phyloP scores from a whole-genome alignment of 2,329 filamentous ascomycete species.

The Lasiodiplodia gonubiensis region DNA sequence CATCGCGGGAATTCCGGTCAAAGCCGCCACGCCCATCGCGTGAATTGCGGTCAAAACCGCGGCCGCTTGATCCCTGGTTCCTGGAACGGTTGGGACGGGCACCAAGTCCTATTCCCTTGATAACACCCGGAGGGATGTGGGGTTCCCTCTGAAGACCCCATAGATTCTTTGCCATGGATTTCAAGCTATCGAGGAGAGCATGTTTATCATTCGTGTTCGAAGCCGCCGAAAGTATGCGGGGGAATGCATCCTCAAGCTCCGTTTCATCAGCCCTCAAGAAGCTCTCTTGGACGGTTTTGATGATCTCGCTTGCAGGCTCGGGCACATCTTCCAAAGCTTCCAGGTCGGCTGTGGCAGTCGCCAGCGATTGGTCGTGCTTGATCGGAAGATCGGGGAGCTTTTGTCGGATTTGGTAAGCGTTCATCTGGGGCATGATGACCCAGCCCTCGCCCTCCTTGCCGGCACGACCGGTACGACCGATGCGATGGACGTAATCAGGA shows the following conservation, averaged over 20 bases:
- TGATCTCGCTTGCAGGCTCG: slow-evolving; percentile 34
- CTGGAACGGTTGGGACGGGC: not conserved
- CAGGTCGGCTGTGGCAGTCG: slow-evolving; percentile 54
- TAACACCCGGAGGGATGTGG: not conserved
- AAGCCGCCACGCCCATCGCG: too few relatives aligned
- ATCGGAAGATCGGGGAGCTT: slow-evolving; percentile 64
- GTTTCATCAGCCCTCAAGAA: not conserved
- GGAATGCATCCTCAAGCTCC: not conserved
- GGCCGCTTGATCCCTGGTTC: too few relatives aligned
- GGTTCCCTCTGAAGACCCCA: slow-evolving; percentile 53
- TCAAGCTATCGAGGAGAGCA: slow-evolving; percentile 51
- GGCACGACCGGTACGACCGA: slow-evolving; percentile 65
- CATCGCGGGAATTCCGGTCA: too few relatives aligned
- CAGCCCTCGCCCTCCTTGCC: slow-evolving; percentile 75
- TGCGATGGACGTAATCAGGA: slow-evolving; percentile 59
- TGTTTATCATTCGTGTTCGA: slow-evolving; percentile 42
- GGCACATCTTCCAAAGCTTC: slow-evolving; percentile 44
- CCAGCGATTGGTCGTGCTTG: slow-evolving; percentile 59
- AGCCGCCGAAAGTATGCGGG: not conserved
- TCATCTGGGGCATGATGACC: slow-evolving; percentile 65
- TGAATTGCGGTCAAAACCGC: too few relatives aligned
- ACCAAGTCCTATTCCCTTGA: not conserved
- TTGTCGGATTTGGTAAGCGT: slow-evolving; percentile 55
- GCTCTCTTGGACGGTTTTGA: not conserved
- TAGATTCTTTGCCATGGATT: slow-evolving; percentile 52